Conservation (phyloP, 73 alveolate genomes). For the Paramecium caudatum region DNA sequence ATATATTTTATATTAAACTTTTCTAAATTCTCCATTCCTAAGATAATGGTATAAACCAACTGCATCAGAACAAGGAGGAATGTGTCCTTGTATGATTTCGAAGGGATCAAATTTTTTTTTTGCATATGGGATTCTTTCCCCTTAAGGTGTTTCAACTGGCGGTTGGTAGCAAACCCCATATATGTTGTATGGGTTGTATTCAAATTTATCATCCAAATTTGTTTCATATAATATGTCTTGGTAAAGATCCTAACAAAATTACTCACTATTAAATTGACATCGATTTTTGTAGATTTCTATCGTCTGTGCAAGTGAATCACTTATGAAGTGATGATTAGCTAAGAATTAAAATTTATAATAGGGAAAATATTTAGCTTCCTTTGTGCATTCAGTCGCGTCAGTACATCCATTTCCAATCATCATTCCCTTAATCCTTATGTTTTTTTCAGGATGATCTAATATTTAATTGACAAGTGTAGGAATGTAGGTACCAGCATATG, state of each 20-base stretch:
- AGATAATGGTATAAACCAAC: conserved; percentile 42
- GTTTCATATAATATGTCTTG: conserved; percentile 8
- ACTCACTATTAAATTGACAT: background rate
- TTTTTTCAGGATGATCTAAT: conserved; percentile 57
- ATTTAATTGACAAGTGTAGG: conserved; percentile 86
- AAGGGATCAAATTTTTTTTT: conserved; percentile 51
- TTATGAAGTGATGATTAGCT: conserved; percentile 41
- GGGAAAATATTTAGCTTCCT: conserved; percentile 46
- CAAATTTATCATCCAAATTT: conserved; percentile 11
- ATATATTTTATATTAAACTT: background rate
- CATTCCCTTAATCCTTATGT: conserved; percentile 66
- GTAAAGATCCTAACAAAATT: conserved; percentile 24
- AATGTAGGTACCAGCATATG: conserved; percentile 97
- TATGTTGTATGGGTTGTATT: conserved; percentile 55
- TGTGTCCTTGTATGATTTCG: conserved; percentile 24
- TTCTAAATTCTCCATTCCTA: conserved; percentile 8
- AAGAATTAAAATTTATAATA: conserved; percentile 45
- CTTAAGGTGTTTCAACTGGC: conserved; percentile 15
- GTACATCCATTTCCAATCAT: conserved; percentile 74
- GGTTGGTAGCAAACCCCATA: conserved; percentile 52
- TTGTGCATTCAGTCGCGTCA: conserved; percentile 69
- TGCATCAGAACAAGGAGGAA: conserved; percentile 68
- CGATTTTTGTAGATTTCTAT: background rate
- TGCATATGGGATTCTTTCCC: background rate
- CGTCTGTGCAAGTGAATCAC: background rate